A percentile compares a stretch with the other conserved stretches of the same genome.
Conservation (phyloP, 768 basidiomycete species). For the Cystobasidium onofrii region DNA sequence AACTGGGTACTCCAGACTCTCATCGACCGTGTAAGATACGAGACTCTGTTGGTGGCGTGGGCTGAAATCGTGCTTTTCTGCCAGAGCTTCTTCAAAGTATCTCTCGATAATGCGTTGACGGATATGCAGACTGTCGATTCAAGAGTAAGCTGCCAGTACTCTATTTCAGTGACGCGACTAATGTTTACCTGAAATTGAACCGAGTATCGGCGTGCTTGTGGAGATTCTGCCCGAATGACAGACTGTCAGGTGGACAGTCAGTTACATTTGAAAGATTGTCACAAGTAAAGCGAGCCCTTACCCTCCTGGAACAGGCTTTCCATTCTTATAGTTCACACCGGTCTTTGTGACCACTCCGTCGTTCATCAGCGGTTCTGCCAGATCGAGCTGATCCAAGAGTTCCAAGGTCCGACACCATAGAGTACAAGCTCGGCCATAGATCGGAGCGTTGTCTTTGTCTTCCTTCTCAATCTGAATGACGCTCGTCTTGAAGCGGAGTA, state of each 20-base stretch:
- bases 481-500: slow-evolving; percentile 13
- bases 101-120: slow-evolving; percentile 36
- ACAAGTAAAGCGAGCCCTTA: slow-evolving; percentile 18
- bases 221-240: slow-evolving; percentile 21
- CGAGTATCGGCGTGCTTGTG: slow-evolving; percentile 35
- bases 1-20: slow-evolving; percentile 29
- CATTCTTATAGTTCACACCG: slow-evolving; percentile 33
- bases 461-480: slow-evolving; percentile 31
- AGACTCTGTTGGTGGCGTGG: slow-evolving; percentile 14
- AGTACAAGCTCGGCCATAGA: slow-evolving; percentile 35
- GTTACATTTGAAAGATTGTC: too few relatives aligned
- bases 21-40: slow-evolving; percentile 6
- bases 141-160: too few relatives aligned
- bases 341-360: slow-evolving; percentile 24
- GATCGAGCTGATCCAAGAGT: slow-evolving; percentile 32
- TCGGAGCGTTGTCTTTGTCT: slow-evolving; percentile 27
- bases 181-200: slow-evolving; percentile 32
- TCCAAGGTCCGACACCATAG: slow-evolving; percentile 35
- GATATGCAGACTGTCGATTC: slow-evolving; percentile 30
- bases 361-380: slow-evolving; percentile 29
- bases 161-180: too few relatives aligned
- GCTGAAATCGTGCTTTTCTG: not conserved
- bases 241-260: not conserved
- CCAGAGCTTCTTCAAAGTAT: slow-evolving; percentile 28
- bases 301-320: slow-evolving; percentile 18